Evolutionary conservation across 129 eudicot genomes (phyloP).

Genomic region (sunflower (Helianthus annuus)): HanXRQr2.0-SUNRISE NC_035448.2:188431113-188431612

Average conservation of each 20-base stretch:
- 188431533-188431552: too few relatives aligned
- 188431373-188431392: too few relatives aligned
- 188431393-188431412: too few relatives aligned
- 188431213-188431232: background rate
- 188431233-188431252: background rate
- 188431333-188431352: background rate
- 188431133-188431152: conserved; percentile 4
- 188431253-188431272: background rate
- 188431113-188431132: background rate
- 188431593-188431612: too few relatives aligned
- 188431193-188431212: background rate
- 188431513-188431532: too few relatives aligned
- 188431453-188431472: too few relatives aligned
- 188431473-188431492: too few relatives aligned
- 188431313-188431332: background rate
- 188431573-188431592: too few relatives aligned
- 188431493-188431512: too few relatives aligned
- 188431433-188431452: too few relatives aligned
- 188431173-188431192: background rate
- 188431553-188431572: too few relatives aligned
- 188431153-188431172: background rate
- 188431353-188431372: background rate
- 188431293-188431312: background rate
- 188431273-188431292: background rate
- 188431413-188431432: too few relatives aligned